Conservation (phyloP, 257 asterid genomes). For the Voacanga thouarsii region DNA sequence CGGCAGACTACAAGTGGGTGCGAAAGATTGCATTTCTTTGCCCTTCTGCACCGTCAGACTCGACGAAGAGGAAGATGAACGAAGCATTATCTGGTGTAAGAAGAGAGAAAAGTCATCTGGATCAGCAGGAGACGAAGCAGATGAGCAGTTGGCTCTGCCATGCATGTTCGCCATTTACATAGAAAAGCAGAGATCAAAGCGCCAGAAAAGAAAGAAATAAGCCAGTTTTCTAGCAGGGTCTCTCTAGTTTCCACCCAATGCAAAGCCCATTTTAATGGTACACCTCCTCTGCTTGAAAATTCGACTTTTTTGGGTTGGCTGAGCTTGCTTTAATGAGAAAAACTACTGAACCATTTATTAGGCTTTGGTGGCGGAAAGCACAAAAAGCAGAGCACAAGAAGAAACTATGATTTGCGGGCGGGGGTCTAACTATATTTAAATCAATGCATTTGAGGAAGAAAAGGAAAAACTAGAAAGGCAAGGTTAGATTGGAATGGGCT, state of each 20-base stretch:
- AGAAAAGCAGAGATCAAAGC: conserved; percentile 1
- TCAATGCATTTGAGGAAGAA: conserved; percentile 1
- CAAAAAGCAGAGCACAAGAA: background rate
- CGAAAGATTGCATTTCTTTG: conserved; percentile 19
- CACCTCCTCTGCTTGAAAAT: background rate
- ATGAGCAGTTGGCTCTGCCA: background rate
- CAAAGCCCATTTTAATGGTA: conserved; percentile 6
- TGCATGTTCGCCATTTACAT: conserved; percentile 44
- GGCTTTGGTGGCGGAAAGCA: background rate
- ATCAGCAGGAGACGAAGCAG: conserved; percentile 36
- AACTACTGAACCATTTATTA: conserved; percentile 5
- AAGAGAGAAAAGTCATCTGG: conserved; percentile 69
- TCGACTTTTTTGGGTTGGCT: background rate
- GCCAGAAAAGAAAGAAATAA: background rate
- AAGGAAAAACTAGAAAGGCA: background rate
- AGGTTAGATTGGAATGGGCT: background rate
- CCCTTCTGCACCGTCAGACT: background rate
- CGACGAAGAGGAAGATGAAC: conserved; percentile 40
- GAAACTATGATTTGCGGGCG: conserved; percentile 12
- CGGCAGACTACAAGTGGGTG: background rate
- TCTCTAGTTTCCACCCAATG: background rate
- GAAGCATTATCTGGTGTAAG: conserved; percentile 58
- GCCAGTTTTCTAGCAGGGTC: background rate
- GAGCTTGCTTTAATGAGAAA: conserved; percentile 15
- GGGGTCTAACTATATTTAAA: conserved; percentile 13